A percentile compares a stretch with the other conserved stretches of the same genome.
Evolutionary conservation across 2,329 filamentous ascomycete species (phyloP).

Genomic region (Colletotrichum coccodes): DNA sequence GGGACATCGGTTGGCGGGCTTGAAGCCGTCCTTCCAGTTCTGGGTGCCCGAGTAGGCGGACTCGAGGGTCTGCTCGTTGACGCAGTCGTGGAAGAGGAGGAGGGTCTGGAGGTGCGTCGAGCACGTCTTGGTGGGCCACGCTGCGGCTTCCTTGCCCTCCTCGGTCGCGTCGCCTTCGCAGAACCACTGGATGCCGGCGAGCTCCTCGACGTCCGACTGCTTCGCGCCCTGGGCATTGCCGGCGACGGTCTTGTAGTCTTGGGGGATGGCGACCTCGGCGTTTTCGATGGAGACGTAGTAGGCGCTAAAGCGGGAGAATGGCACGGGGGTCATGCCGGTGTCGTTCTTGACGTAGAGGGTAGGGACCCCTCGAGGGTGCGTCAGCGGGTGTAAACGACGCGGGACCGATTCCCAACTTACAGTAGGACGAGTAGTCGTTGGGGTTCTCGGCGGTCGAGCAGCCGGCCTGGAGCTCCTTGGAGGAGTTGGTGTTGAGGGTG

Average conservation of each 20-base stretch:
- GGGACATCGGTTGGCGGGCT: constrained; percentile 49
- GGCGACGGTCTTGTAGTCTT: constrained; percentile 53
- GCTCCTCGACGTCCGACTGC: constrained; percentile 31
- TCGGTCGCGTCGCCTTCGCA: constrained; percentile 44
- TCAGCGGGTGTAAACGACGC: not conserved
- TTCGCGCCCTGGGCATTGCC: constrained; percentile 48
- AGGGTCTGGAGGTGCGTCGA: constrained; percentile 39
- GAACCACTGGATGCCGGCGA: constrained; percentile 36
- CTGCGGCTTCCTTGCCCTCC: constrained; percentile 35
- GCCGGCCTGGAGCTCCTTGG: constrained; percentile 48
- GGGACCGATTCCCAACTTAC: constrained; percentile 34
- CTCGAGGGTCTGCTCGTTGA: constrained; percentile 36
- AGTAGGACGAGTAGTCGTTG: constrained; percentile 58
- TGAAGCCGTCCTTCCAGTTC: constrained; percentile 25
- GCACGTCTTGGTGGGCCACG: constrained; percentile 43
- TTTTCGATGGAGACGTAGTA: constrained; percentile 55
- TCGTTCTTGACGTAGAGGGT: constrained; percentile 49
- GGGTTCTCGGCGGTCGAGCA: constrained; percentile 57
- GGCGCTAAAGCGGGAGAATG: constrained; percentile 51
- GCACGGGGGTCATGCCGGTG: constrained; percentile 44
- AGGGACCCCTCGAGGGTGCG: constrained; percentile 43
- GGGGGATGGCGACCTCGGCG: constrained; percentile 55
- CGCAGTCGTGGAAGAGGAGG: constrained; percentile 39
- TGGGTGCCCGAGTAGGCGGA: constrained; percentile 36
- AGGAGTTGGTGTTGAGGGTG: constrained; percentile 41